These are phyloP conservation scores for Solanum ossicruentum DNA, from an alignment of 257 asterid genomes.

Conservation along the genomic window DNA sequence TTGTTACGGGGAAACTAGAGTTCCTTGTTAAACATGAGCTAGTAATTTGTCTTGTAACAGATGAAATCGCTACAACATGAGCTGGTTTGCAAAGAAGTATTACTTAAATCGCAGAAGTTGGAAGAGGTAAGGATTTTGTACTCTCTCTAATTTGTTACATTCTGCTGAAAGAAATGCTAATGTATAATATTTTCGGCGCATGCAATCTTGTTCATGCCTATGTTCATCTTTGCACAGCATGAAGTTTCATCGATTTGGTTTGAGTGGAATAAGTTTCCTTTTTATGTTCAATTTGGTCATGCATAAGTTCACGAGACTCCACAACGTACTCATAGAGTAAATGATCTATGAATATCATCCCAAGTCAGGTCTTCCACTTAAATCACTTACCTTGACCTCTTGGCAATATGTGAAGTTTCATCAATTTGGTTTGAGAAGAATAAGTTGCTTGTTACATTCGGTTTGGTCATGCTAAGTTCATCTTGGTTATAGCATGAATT, in stretches of 20 bases:
- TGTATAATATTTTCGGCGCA: neutral
- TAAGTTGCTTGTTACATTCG: neutral
- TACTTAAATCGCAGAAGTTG: constrained; percentile 44
- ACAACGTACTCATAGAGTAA: neutral
- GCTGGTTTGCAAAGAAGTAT: constrained; percentile 55
- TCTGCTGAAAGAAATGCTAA: neutral
- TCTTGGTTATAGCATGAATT: neutral
- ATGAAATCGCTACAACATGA: constrained; percentile 64
- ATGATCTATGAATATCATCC: no score
- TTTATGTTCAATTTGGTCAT: neutral
- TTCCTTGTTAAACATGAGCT: neutral
- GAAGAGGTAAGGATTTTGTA: constrained; percentile 2
- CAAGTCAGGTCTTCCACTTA: no score
- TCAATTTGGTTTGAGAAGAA: neutral
- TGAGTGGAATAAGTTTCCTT: neutral
- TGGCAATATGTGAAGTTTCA: neutral
- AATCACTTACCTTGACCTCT: no score
- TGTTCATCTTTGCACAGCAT: neutral
- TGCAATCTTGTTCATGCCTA: neutral
- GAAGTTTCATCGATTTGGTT: neutral
- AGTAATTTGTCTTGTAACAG: constrained; percentile 20
- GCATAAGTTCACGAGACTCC: neutral
- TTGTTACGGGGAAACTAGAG: neutral
- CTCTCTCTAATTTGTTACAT: neutral
- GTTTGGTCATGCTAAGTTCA: neutral